Conservation (phyloP, 345 rosid species). For the Populus deltoides region DNA sequence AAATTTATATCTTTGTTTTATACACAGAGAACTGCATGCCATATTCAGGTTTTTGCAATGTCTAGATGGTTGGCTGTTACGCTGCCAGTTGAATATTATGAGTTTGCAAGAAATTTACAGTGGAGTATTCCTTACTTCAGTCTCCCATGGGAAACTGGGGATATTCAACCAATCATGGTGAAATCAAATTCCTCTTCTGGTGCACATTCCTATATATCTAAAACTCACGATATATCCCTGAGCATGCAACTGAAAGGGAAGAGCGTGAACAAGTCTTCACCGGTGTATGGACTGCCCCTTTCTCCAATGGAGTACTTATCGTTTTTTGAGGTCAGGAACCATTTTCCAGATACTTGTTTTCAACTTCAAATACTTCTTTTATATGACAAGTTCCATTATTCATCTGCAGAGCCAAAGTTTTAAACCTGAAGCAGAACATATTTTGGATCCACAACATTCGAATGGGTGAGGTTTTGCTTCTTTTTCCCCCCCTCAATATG, state of each 20-base stretch:
- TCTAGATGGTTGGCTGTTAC: slow-evolving; percentile 74
- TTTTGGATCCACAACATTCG: slow-evolving; percentile 42
- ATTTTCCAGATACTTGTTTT: slow-evolving; percentile 1
- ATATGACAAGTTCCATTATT: neutral
- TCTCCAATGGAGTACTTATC: slow-evolving; percentile 64
- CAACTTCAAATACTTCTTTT: neutral
- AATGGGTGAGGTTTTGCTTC: slow-evolving; percentile 50
- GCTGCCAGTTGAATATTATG: slow-evolving; percentile 72
- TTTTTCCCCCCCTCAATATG: neutral
- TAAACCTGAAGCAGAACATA: slow-evolving; percentile 69
- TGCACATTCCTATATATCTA: slow-evolving; percentile 45
- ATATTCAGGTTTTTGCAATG: slow-evolving; percentile 89
- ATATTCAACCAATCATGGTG: slow-evolving; percentile 51
- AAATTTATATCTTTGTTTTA: slow-evolving; percentile 9
- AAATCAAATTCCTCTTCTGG: slow-evolving; percentile 44
- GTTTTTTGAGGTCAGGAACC: slow-evolving; percentile 65
- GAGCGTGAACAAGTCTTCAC: slow-evolving; percentile 34
- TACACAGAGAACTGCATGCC: slow-evolving; percentile 70
- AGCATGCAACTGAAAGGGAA: slow-evolving; percentile 25
- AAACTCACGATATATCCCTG: slow-evolving; percentile 18
- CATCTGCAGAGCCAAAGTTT: slow-evolving; percentile 56
- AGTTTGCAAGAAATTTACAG: slow-evolving; percentile 60
- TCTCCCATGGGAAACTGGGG: slow-evolving; percentile 86
- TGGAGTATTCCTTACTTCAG: slow-evolving; percentile 89
- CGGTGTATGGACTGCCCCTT: slow-evolving; percentile 66